Percentiles rank a stretch among this genome's conserved stretches.
These are phyloP conservation scores for Leucosporidium yakuticum DNA, from an alignment of 768 basidiomycete genomes.

Conservation along the genomic window DNA sequence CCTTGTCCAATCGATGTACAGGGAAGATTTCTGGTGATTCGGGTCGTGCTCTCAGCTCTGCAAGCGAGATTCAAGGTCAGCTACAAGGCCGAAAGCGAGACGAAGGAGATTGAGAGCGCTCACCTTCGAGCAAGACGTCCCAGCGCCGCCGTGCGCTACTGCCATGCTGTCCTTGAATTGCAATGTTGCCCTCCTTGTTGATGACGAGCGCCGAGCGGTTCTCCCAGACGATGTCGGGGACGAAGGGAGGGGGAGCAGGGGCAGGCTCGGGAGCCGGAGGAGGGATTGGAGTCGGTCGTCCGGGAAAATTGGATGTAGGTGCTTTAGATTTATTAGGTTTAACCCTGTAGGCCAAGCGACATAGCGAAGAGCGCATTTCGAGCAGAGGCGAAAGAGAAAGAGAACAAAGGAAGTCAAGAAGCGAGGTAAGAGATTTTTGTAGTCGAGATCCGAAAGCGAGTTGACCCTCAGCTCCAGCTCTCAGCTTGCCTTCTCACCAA, in stretches of 20 bases:
- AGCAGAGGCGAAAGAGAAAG: background rate
- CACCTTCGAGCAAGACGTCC: constrained; percentile 14
- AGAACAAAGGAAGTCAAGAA: background rate
- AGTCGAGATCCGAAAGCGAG: background rate
- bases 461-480: background rate
- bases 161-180: constrained; percentile 23
- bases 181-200: constrained; percentile 18
- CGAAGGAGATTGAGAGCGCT: background rate
- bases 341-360: background rate
- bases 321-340: background rate
- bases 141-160: constrained; percentile 1
- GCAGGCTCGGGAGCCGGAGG: background rate
- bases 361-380: background rate
- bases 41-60: background rate
- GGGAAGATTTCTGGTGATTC: background rate
- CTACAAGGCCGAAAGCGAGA: too few species aligned
- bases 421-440: background rate
- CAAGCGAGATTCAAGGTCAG: too few species aligned
- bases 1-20: constrained; percentile 32
- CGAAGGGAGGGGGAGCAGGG: background rate
- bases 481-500: background rate
- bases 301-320: background rate
- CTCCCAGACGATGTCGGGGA: constrained; percentile 13
- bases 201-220: constrained; percentile 10
- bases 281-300: background rate